A percentile compares a stretch with the other conserved stretches of the same genome.
These are phyloP conservation scores for Penicillium pulvis DNA, from an alignment of 495 filamentous ascomycete genomes.

Conservation along the genomic window DNA sequence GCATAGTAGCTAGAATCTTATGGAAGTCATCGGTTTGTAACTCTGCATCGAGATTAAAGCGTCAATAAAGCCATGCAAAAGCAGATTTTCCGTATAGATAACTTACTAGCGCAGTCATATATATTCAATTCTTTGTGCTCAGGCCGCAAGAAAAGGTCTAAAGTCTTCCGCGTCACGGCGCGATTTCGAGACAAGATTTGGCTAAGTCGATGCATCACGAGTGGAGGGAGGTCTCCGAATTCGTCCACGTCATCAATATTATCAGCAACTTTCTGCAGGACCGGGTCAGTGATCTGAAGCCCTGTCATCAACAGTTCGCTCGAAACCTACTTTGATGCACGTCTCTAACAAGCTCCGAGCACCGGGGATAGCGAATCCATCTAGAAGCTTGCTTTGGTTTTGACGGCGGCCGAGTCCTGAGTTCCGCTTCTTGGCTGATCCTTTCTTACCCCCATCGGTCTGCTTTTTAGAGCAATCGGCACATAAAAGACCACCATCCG, in stretches of 20 bases:
- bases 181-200: conserved; percentile 80
- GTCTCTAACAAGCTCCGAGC: conserved; percentile 72
- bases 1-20: conserved; percentile 75
- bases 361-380: conserved; percentile 70
- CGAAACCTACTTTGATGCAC: conserved; percentile 64
- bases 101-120: conserved; percentile 74
- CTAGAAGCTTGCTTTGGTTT: conserved; percentile 74
- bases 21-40: conserved; percentile 74
- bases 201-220: conserved; percentile 71
- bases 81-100: not conserved
- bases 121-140: conserved; percentile 66
- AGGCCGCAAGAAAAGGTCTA: conserved; percentile 77
- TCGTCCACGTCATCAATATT: conserved; percentile 82
- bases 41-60: conserved; percentile 41
- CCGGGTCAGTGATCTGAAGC: not conserved
- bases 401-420: conserved; percentile 61
- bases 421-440: conserved; percentile 60
- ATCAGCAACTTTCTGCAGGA: conserved; percentile 65
- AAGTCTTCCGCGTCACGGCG: conserved; percentile 65
- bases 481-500: conserved; percentile 82
- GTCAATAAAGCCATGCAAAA: not conserved
- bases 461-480: conserved; percentile 80
- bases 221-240: conserved; percentile 73
- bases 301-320: not conserved
- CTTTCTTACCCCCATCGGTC: conserved; percentile 62